These are phyloP conservation scores for Penicillium nucicola DNA, from an alignment of 495 filamentous ascomycete genomes.

Conservation along the genomic window DNA sequence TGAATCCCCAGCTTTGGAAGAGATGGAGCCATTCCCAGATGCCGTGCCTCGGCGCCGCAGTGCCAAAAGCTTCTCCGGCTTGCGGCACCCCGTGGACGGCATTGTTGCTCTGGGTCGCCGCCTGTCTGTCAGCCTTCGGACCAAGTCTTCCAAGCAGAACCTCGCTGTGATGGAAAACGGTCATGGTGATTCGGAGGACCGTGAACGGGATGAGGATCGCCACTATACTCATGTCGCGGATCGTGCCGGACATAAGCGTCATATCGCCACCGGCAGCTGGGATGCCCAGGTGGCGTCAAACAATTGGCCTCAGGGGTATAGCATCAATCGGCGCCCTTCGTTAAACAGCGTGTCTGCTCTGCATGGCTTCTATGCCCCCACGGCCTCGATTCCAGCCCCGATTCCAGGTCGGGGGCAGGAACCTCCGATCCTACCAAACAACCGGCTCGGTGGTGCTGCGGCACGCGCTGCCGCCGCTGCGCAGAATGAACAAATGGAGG, in stretches of 20 bases:
- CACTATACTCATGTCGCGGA: constrained; percentile 11
- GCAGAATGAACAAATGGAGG: constrained; percentile 49
- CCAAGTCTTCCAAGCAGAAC: constrained; percentile 39
- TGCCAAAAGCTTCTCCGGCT: constrained; percentile 45
- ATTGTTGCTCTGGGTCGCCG: constrained; percentile 44
- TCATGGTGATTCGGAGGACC: constrained; percentile 11
- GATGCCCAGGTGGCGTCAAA: constrained; percentile 10
- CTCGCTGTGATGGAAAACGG: constrained; percentile 9
- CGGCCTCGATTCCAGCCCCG: constrained; percentile 23
- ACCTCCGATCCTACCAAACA: constrained; percentile 38
- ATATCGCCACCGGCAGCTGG: constrained; percentile 20
- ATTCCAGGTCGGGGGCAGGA: constrained; percentile 40
- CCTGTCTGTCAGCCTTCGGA: constrained; percentile 42
- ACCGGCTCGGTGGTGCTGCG: constrained; percentile 60
- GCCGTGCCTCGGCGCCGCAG: constrained; percentile 34
- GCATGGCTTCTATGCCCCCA: constrained; percentile 38
- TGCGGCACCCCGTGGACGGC: constrained; percentile 45
- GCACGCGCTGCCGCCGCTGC: constrained; percentile 67
- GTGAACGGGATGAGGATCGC: not conserved
- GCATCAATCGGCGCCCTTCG: constrained; percentile 38
- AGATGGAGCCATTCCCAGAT: constrained; percentile 34
- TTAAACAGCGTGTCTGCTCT: constrained; percentile 38
- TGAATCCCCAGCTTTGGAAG: constrained; percentile 32
- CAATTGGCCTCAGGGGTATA: constrained; percentile 26
- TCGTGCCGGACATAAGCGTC: constrained; percentile 15